Percentiles rank a stretch among this genome's conserved stretches.
Evolutionary conservation across 2,329 filamentous ascomycete species (phyloP).

Genomic region (Fusarium brachygibbosum): DNA sequence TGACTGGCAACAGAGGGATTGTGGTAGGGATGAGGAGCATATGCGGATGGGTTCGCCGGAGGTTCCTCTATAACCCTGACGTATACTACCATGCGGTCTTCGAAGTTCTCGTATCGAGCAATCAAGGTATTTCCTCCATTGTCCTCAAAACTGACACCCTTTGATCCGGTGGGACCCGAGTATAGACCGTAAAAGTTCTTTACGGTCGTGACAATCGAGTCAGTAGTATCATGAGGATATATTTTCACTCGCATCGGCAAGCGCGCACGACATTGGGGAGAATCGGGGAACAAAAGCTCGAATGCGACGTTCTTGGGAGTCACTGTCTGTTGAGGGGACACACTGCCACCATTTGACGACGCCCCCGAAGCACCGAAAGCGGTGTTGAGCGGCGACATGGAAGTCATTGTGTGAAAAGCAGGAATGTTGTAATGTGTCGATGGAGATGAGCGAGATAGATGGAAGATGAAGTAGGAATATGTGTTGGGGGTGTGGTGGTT

Average conservation of each 20-base stretch:
- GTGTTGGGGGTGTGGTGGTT: constrained; percentile 45
- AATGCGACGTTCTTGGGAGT: constrained; percentile 83
- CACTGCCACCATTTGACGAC: constrained; percentile 59
- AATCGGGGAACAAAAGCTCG: constrained; percentile 78
- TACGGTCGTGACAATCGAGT: constrained; percentile 97
- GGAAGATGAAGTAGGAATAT: constrained; percentile 37
- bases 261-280: constrained; percentile 77
- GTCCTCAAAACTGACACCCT: constrained; percentile 96
- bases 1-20: constrained; percentile 65
- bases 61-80: constrained; percentile 83
- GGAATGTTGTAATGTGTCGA: constrained; percentile 47
- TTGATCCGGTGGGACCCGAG: constrained; percentile 75
- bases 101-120: constrained; percentile 95
- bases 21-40: constrained; percentile 67
- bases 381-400: constrained; percentile 60
- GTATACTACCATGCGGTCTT: constrained; percentile 91
- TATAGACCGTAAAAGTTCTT: constrained; percentile 99
- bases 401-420: constrained; percentile 59
- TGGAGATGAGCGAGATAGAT: constrained; percentile 40
- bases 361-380: constrained; percentile 51
- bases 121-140: constrained; percentile 90
- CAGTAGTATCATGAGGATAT: constrained; percentile 94
- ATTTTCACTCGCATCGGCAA: constrained; percentile 91
- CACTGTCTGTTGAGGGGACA: constrained; percentile 62
- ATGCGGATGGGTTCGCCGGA: constrained; percentile 59